Evolutionary conservation across 2,329 filamentous ascomycete genomes (phyloP).

Genomic region (Fusarium sterilihyphosum): DNA sequence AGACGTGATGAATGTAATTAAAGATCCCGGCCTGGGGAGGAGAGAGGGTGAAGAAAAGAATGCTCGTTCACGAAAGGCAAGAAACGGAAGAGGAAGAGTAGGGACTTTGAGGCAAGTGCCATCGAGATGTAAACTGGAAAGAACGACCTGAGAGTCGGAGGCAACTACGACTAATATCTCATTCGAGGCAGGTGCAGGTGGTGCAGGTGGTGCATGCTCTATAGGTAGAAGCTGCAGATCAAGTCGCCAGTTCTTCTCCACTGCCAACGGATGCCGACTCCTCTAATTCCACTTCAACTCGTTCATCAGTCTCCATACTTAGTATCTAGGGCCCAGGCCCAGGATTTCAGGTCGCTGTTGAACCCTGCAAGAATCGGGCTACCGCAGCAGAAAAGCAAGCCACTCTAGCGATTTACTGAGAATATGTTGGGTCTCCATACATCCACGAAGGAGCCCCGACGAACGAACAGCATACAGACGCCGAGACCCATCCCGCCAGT

Average conservation of each 20-base stretch:
- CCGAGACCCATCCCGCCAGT: slow-evolving; percentile 11
- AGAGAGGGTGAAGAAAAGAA: not conserved
- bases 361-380: slow-evolving; percentile 39
- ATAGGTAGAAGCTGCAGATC: slow-evolving; percentile 12
- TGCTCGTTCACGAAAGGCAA: not conserved
- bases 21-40: slow-evolving; percentile 15
- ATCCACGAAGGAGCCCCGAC: not conserved
- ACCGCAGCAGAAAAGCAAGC: slow-evolving; percentile 35
- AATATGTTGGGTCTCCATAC: slow-evolving; percentile 31
- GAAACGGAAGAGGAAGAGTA: not conserved
- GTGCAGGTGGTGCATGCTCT: not conserved
- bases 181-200: slow-evolving; percentile 2
- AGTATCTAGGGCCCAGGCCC: not conserved
- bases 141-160: not conserved
- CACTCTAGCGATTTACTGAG: slow-evolving; percentile 27
- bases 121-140: slow-evolving; percentile 5
- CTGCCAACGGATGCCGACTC: slow-evolving; percentile 23
- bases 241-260: slow-evolving; percentile 24
- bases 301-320: not conserved
- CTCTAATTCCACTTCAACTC: slow-evolving; percentile 17
- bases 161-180: slow-evolving; percentile 4
- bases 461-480: slow-evolving; percentile 10
- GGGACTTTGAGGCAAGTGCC: slow-evolving; percentile 10
- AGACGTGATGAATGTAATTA: slow-evolving; percentile 24
- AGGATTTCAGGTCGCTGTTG: slow-evolving; percentile 25